These are phyloP conservation scores for Penicillium brasilianum DNA, from an alignment of 2,329 filamentous ascomycete genomes.

Conservation along the genomic window DNA sequence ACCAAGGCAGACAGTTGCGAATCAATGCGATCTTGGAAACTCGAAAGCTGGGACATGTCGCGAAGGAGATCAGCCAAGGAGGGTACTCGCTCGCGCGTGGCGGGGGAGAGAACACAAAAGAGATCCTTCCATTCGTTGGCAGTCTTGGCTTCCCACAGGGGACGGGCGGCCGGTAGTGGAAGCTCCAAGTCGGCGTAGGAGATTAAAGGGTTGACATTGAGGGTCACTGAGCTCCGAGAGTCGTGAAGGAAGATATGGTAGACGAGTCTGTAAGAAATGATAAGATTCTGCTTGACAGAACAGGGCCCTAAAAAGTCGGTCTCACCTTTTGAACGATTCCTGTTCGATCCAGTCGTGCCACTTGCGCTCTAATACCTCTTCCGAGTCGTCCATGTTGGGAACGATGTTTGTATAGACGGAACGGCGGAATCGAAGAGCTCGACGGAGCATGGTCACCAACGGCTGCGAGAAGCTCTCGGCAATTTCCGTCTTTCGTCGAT, in stretches of 20 bases:
- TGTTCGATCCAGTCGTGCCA: conserved; percentile 69
- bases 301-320: conserved; percentile 1
- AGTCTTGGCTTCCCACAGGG: conserved; percentile 69
- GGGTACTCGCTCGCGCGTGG: conserved; percentile 41
- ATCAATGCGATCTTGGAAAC: conserved; percentile 60
- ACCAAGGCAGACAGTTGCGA: conserved; percentile 62
- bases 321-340: conserved; percentile 68
- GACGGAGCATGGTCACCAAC: conserved; percentile 60
- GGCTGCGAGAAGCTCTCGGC: conserved; percentile 63
- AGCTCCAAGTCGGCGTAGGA: conserved; percentile 72
- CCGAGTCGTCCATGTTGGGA: conserved; percentile 61
- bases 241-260: conserved; percentile 70
- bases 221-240: conserved; percentile 69
- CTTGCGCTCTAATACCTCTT: conserved; percentile 63
- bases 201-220: conserved; percentile 67
- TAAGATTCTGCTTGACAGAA: conserved; percentile 25
- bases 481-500: conserved; percentile 64
- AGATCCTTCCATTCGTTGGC: conserved; percentile 68
- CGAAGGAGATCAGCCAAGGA: conserved; percentile 57
- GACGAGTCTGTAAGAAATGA: conserved; percentile 51
- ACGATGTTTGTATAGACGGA: conserved; percentile 59
- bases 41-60: conserved; percentile 59
- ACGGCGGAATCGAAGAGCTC: conserved; percentile 64
- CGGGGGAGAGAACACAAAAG: conserved; percentile 53
- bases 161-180: conserved; percentile 65